Percentiles rank a stretch among this genome's conserved stretches.
Conservation (phyloP, 192 early-diverging fungal species). For the Podila epigama region DNA sequence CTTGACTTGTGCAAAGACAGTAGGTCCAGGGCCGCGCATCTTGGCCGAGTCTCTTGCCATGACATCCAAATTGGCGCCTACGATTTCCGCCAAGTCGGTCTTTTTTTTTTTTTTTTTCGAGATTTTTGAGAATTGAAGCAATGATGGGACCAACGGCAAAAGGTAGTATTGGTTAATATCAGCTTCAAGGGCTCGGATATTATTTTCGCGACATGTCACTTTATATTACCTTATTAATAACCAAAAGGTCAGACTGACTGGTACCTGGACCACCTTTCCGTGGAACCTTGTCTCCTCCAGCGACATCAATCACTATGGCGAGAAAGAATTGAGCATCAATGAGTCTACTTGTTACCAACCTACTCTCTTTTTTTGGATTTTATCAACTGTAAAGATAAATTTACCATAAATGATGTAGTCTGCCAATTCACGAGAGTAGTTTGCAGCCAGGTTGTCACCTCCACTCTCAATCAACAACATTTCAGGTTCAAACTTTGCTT, state of each 20-base stretch:
- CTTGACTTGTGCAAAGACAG: constrained; percentile 92
- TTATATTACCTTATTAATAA: constrained; percentile 83
- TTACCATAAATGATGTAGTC: constrained; percentile 92
- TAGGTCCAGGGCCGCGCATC: constrained; percentile 87
- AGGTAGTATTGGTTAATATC: too few species aligned
- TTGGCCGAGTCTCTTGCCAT: constrained; percentile 90
- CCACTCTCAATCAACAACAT: constrained; percentile 92
- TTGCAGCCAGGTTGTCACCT: constrained; percentile 92
- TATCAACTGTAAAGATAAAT: background rate
- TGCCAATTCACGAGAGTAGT: constrained; percentile 79
- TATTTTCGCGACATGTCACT: too few species aligned
- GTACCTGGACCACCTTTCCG: constrained; percentile 99
- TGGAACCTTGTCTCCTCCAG: constrained; percentile 97
- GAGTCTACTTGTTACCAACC: too few species aligned
- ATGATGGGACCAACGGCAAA: too few species aligned
- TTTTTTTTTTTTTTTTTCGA: background rate
- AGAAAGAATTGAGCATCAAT: too few species aligned
- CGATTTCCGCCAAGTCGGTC: constrained; percentile 89
- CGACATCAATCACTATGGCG: constrained; percentile 88
- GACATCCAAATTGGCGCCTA: constrained; percentile 91
- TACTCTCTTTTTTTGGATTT: background rate
- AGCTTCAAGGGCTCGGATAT: too few species aligned
- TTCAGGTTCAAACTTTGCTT: constrained; percentile 85
- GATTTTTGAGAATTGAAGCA: too few species aligned
- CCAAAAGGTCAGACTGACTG: constrained; percentile 91